Percentiles rank a stretch among this genome's conserved stretches.
These are phyloP conservation scores for Microbotryum intermedium DNA, from an alignment of 1,284 basidiomycete species.

Conservation along the genomic window DNA sequence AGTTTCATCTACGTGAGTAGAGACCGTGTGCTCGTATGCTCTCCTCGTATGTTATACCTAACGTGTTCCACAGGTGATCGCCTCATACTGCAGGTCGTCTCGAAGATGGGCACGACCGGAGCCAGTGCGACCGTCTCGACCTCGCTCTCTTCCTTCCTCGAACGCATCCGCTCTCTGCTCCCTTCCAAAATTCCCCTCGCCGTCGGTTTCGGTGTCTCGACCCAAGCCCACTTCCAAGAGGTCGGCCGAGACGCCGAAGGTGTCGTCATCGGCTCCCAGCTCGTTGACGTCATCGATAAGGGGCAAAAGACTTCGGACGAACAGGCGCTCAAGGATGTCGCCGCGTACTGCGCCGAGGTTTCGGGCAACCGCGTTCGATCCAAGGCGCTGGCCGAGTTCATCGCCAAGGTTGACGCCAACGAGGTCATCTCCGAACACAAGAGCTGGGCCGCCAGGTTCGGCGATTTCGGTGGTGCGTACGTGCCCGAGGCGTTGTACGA, in stretches of 20 bases:
- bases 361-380: slow-evolving; percentile 21
- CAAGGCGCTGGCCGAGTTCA: not conserved
- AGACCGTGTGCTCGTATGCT: too few species aligned
- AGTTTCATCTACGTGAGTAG: slow-evolving; percentile 83
- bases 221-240: slow-evolving; percentile 79
- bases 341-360: slow-evolving; percentile 22
- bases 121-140: slow-evolving; percentile 60
- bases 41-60: too few species aligned
- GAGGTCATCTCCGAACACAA: slow-evolving; percentile 49
- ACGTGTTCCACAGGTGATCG: not conserved
- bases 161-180: slow-evolving; percentile 44
- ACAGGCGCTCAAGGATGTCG: slow-evolving; percentile 15
- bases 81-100: slow-evolving; percentile 37
- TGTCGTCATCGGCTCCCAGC: slow-evolving; percentile 83
- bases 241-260: slow-evolving; percentile 77
- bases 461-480: slow-evolving; percentile 93
- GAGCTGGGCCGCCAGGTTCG: slow-evolving; percentile 68
- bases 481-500: slow-evolving; percentile 91
- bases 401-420: slow-evolving; percentile 12
- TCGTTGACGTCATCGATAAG: slow-evolving; percentile 70
- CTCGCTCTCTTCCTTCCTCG: slow-evolving; percentile 37
- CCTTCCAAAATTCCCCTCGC: slow-evolving; percentile 76
- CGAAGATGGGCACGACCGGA: slow-evolving; percentile 94
- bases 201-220: slow-evolving; percentile 94
- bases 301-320: slow-evolving; percentile 38